These are phyloP conservation scores for Saturnispora zaruensis DNA, from an alignment of 805 yeast species.

Conservation along the genomic window DNA sequence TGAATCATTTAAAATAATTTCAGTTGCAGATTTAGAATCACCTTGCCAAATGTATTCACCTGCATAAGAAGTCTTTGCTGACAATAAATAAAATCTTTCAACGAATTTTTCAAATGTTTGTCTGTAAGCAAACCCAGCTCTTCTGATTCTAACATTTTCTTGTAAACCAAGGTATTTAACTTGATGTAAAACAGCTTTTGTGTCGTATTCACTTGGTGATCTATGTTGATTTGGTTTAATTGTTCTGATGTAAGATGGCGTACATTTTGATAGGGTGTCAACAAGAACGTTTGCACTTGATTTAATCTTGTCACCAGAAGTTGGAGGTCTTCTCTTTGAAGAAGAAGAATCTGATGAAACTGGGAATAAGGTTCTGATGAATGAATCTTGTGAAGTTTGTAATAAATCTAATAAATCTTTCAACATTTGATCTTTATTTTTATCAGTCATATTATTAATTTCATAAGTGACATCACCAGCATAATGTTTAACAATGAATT, in stretches of 20 bases:
- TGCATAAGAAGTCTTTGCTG: conserved; percentile 89
- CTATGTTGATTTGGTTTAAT: conserved; percentile 94
- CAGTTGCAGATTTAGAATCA: conserved; percentile 44
- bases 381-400: conserved; percentile 59
- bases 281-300: conserved; percentile 84
- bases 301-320: conserved; percentile 93
- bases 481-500: conserved; percentile 88
- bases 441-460: conserved; percentile 84
- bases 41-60: conserved; percentile 57
- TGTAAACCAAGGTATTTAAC: conserved; percentile 91
- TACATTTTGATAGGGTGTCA: conserved; percentile 80
- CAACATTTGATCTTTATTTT: conserved; percentile 89
- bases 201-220: conserved; percentile 83
- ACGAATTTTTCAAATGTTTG: conserved; percentile 95
- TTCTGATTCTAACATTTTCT: conserved; percentile 93
- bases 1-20: conserved; percentile 41
- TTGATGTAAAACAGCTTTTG: conserved; percentile 86
- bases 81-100: conserved; percentile 82
- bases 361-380: conserved; percentile 55
- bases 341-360: conserved; percentile 49
- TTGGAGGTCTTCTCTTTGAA: conserved; percentile 76
- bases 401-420: conserved; percentile 79
- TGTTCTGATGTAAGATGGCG: conserved; percentile 94
- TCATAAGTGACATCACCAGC: conserved; percentile 98
- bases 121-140: conserved; percentile 98